Conservation (phyloP, 2,329 filamentous ascomycete genomes). For the Fusarium graminum region DNA sequence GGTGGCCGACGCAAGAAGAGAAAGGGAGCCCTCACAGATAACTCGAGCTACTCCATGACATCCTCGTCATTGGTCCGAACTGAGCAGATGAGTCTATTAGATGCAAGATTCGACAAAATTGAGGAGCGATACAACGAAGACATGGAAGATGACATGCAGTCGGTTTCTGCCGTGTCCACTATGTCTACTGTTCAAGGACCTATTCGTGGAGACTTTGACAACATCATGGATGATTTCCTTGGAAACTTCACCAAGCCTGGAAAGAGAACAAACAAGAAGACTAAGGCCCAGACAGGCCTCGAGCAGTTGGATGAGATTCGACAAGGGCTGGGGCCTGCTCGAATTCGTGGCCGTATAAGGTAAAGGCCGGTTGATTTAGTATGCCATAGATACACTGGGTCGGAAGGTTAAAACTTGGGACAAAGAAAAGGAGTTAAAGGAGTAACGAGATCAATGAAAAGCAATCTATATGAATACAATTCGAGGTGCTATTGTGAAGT, state of each 20-base stretch:
- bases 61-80: conserved; percentile 89
- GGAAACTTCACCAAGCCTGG: conserved; percentile 78
- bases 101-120: conserved; percentile 91
- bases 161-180: conserved; percentile 71
- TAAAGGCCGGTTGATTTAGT: conserved; percentile 17
- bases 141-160: conserved; percentile 64
- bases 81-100: conserved; percentile 85
- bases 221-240: conserved; percentile 93
- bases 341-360: conserved; percentile 59
- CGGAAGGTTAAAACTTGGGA: conserved; percentile 5
- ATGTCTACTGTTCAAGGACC: conserved; percentile 77
- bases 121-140: conserved; percentile 78
- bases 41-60: conserved; percentile 91
- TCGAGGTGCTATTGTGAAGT: neutral
- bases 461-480: conserved; percentile 2
- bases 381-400: conserved; percentile 2
- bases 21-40: conserved; percentile 91
- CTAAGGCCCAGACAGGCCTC: conserved; percentile 82
- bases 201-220: conserved; percentile 83
- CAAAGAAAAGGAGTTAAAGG: conserved; percentile 30
- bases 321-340: conserved; percentile 81
- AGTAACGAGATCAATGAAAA: conserved; percentile 30
- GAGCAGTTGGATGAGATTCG: conserved; percentile 93
- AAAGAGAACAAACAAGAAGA: conserved; percentile 83
- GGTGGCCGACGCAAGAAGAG: conserved; percentile 92